These are phyloP conservation scores for Serendipita vermifera DNA, from an alignment of 768 basidiomycete species.

Conservation along the genomic window DNA sequence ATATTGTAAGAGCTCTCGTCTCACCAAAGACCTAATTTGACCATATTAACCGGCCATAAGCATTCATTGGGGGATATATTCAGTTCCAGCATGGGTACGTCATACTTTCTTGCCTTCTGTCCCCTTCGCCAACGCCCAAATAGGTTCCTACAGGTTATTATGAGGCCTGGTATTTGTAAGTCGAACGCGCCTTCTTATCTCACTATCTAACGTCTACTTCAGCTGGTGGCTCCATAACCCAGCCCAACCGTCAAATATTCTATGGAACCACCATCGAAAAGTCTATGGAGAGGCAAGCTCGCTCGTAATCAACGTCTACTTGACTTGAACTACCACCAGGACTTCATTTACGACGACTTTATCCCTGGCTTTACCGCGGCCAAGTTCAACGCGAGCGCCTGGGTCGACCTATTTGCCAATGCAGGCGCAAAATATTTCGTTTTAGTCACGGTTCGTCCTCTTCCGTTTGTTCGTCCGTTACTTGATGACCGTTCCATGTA, in stretches of 20 bases:
- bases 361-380: conserved; percentile 40
- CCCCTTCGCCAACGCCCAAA: too few relatives aligned
- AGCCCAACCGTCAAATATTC: conserved; percentile 27
- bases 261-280: conserved; percentile 37
- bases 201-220: too few relatives aligned
- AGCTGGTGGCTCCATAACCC: conserved; percentile 30
- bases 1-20: conserved; percentile 36
- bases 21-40: too few relatives aligned
- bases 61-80: conserved; percentile 31
- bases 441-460: conserved; percentile 35
- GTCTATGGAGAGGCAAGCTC: conserved; percentile 33
- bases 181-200: too few relatives aligned
- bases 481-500: conserved; percentile 16
- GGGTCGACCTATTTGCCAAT: conserved; percentile 41
- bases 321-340: conserved; percentile 20
- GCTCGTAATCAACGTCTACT: background rate
- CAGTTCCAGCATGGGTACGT: conserved; percentile 19
- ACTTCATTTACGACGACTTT: conserved; percentile 45
- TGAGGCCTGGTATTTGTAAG: conserved; percentile 48
- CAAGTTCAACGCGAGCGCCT: conserved; percentile 41
- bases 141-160: conserved; percentile 29
- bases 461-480: background rate
- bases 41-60: conserved; percentile 22
- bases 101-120: too few relatives aligned
- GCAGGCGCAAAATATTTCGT: conserved; percentile 54